These are phyloP conservation scores for Naganishia onofrii DNA, from an alignment of 768 basidiomycete species.

Conservation along the genomic window DNA sequence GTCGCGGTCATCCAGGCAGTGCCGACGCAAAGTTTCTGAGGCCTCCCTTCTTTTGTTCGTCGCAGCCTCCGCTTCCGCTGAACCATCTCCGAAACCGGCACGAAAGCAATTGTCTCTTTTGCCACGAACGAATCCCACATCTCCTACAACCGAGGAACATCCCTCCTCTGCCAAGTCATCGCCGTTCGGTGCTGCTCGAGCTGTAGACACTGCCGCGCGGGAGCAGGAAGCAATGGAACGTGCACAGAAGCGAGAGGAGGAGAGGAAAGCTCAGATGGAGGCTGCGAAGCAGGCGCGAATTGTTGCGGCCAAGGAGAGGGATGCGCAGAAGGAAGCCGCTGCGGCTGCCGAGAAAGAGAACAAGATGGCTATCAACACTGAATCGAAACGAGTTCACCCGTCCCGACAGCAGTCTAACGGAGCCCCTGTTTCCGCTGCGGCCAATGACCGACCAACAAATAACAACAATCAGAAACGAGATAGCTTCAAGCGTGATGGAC, in stretches of 20 bases:
- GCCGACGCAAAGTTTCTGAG: background rate
- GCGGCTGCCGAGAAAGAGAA: background rate
- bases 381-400: constrained; percentile 31
- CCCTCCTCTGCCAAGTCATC: constrained; percentile 61
- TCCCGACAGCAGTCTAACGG: constrained; percentile 26
- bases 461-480: constrained; percentile 20
- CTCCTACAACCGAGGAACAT: constrained; percentile 59
- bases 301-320: constrained; percentile 28
- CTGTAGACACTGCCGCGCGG: constrained; percentile 74
- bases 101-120: constrained; percentile 49
- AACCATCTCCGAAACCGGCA: constrained; percentile 60
- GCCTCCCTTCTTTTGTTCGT: background rate
- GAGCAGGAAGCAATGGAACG: constrained; percentile 55
- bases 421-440: background rate
- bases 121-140: constrained; percentile 60
- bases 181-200: constrained; percentile 87
- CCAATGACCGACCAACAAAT: constrained; percentile 19
- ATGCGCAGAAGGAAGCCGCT: background rate
- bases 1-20: background rate
- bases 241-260: constrained; percentile 44
- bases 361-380: constrained; percentile 18
- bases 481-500: constrained; percentile 17
- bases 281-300: constrained; percentile 37
- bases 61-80: constrained; percentile 61
- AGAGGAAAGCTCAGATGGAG: constrained; percentile 45